Conservation (phyloP, 116 monocot species). For the Cymodocea nodosa region DNA sequence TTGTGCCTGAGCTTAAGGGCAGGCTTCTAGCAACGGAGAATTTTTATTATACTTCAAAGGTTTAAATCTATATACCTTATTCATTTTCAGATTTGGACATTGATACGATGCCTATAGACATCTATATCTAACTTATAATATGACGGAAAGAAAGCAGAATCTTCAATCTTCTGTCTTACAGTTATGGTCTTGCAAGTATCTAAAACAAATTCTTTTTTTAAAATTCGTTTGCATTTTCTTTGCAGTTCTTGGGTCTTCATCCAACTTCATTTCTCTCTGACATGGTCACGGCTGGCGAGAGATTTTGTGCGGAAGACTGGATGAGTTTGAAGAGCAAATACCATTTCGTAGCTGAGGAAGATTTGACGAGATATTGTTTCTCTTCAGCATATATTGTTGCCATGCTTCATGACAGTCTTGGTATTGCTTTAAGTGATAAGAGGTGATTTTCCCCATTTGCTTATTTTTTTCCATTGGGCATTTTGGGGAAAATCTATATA, state of each 20-base stretch:
- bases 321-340: slow-evolving; percentile 33
- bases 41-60: slow-evolving; percentile 90
- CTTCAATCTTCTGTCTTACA: not conserved
- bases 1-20: slow-evolving; percentile 64
- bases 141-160: not conserved
- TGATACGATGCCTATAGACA: not conserved
- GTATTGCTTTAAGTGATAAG: slow-evolving; percentile 44
- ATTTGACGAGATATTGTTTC: slow-evolving; percentile 75
- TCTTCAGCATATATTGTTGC: slow-evolving; percentile 96
- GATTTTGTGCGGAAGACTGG: slow-evolving; percentile 67
- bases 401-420: slow-evolving; percentile 73
- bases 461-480: not conserved
- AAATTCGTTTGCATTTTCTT: slow-evolving; percentile 1
- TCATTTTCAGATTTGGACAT: not conserved
- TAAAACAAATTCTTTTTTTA: not conserved
- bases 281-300: slow-evolving; percentile 54
- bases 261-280: slow-evolving; percentile 46
- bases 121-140: no score
- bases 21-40: slow-evolving; percentile 88
- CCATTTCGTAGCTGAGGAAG: slow-evolving; percentile 32
- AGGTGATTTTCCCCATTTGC: slow-evolving; percentile 16
- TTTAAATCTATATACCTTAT: slow-evolving; percentile 4
- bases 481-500: no score
- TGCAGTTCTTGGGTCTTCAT: slow-evolving; percentile 63
- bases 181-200: not conserved